phyloP scores from a whole-genome alignment of 2,329 filamentous ascomycete genomes.

The Hirsutella minnesotensis region DNA sequence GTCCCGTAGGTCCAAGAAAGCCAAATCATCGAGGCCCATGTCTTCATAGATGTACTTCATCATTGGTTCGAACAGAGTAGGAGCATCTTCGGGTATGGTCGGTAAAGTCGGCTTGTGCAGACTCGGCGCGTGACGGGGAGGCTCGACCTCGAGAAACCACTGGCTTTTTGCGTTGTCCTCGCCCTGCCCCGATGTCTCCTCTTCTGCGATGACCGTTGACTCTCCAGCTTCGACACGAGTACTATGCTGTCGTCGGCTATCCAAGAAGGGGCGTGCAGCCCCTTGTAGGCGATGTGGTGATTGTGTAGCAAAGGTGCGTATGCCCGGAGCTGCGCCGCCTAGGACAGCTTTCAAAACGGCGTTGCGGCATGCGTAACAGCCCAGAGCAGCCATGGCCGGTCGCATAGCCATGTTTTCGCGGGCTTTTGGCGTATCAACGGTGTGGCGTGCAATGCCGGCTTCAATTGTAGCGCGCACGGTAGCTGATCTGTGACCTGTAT shows the following conservation, averaged over 20 bases:
- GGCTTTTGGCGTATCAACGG: neutral
- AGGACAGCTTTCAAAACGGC: slow-evolving; percentile 17
- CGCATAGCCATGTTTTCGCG: slow-evolving; percentile 16
- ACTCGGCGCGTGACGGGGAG: slow-evolving; percentile 37
- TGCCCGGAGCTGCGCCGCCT: slow-evolving; percentile 9
- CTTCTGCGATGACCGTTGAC: slow-evolving; percentile 7
- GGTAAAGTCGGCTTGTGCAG: slow-evolving; percentile 37
- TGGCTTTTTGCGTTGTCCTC: slow-evolving; percentile 36
- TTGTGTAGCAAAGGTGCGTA: slow-evolving; percentile 11
- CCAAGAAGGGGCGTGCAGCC: slow-evolving; percentile 3
- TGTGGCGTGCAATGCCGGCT: neutral
- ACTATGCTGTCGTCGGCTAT: slow-evolving; percentile 11
- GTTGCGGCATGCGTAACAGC: slow-evolving; percentile 19
- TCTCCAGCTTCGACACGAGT: slow-evolving; percentile 5
- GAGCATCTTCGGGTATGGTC: slow-evolving; percentile 53
- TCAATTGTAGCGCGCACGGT: too few species aligned
- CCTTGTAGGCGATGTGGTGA: slow-evolving; percentile 8
- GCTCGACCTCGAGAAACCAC: slow-evolving; percentile 79
- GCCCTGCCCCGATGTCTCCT: slow-evolving; percentile 9
- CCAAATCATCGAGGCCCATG: slow-evolving; percentile 73
- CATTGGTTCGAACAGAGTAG: slow-evolving; percentile 58
- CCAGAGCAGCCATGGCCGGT: slow-evolving; percentile 15
- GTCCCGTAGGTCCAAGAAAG: slow-evolving; percentile 68
- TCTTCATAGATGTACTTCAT: slow-evolving; percentile 72
- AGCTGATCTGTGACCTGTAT: too few species aligned